Evolutionary conservation across 2,329 filamentous ascomycete species (phyloP), one percentile per base, ranked within the genome.

Genomic region (Penicillium brevicompactum): DNA sequence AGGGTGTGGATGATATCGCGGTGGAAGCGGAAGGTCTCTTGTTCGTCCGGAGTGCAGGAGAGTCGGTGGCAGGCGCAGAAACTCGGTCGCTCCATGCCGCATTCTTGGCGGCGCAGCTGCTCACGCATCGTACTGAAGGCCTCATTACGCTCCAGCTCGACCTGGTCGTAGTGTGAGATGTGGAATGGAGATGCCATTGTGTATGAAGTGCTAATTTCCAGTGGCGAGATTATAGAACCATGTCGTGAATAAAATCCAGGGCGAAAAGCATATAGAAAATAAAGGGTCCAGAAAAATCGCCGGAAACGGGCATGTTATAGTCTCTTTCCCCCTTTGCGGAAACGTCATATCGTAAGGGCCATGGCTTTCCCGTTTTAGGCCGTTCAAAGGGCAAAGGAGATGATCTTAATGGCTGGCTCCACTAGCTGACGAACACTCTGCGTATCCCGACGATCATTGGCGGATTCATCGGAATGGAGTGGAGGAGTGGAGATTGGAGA

Each of bases 1-100:
- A 85, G 74, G 32, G 82, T 82, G 61, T 85, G 83, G 50, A 85
- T 79, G 50, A 85, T 78, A 57, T 85, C 82, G 64, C 83, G 82
- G 60, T 84, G 82, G 18, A 84, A 74, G 13, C 82, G 70, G 58
- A 74, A 76, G 18, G 63, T 63, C 14, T 71, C 66, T 43, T 73
- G 70, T 11, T 71, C 69, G 40, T 67, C 51, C 14, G 60, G 46
- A 24, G 66, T 63, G 61, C 71, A 70, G 16, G 64, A 61, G 43
- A 69, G 64, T 48, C 65, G 66, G 51, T 76, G 74, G 49, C 59
- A 60, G 16, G 68, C 55, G 49, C 74, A 76, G 60, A 76, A 76
- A 48, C 72, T 76, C 21, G 70, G 70, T 31, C 68, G 64, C 49
- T 70, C 63, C 59, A 68, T 70, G 38, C 68, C 71, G 53, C 67